These are phyloP conservation scores for Nidularia sp. DNA, from an alignment of 768 basidiomycete species.

Conservation along the genomic window DNA sequence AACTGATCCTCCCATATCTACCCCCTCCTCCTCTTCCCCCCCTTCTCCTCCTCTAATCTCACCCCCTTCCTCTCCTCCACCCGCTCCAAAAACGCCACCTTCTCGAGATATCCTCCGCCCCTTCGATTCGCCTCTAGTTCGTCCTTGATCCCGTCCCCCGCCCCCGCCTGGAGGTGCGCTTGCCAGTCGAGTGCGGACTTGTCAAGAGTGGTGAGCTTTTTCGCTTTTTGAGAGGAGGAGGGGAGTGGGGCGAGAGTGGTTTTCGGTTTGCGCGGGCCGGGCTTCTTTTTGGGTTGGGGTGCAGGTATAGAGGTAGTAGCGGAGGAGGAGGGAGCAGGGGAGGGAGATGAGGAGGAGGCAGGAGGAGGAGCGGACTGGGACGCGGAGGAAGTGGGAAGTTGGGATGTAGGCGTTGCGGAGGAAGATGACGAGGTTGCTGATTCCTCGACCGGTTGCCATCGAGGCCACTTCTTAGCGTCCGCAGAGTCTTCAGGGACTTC, in stretches of 20 bases:
- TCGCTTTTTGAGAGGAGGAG: conserved; percentile 42
- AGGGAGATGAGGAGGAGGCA: not conserved
- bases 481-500: conserved; percentile 70
- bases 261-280: conserved; percentile 68
- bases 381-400: not conserved
- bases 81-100: conserved; percentile 76
- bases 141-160: conserved; percentile 45
- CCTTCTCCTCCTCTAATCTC: conserved; percentile 51
- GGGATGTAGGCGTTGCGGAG: not conserved
- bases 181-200: conserved; percentile 89
- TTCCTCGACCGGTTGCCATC: conserved; percentile 29
- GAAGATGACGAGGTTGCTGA: conserved; percentile 2
- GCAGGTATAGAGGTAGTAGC: conserved; percentile 8
- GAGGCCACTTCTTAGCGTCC: conserved; percentile 76
- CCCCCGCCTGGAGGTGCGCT: conserved; percentile 48
- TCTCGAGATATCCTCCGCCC: conserved; percentile 79
- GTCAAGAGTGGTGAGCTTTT: conserved; percentile 79
- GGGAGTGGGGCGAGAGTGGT: conserved; percentile 53
- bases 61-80: conserved; percentile 73
- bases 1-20: conserved; percentile 3
- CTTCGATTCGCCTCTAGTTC: conserved; percentile 73
- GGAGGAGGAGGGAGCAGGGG: conserved; percentile 4
- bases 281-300: conserved; percentile 34
- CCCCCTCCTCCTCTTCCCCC: conserved; percentile 47
- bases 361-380: too few relatives aligned